Base-by-base conservation (phyloP, 2,329 filamentous ascomycete species). In the Colletotrichum graminicola region DNA sequence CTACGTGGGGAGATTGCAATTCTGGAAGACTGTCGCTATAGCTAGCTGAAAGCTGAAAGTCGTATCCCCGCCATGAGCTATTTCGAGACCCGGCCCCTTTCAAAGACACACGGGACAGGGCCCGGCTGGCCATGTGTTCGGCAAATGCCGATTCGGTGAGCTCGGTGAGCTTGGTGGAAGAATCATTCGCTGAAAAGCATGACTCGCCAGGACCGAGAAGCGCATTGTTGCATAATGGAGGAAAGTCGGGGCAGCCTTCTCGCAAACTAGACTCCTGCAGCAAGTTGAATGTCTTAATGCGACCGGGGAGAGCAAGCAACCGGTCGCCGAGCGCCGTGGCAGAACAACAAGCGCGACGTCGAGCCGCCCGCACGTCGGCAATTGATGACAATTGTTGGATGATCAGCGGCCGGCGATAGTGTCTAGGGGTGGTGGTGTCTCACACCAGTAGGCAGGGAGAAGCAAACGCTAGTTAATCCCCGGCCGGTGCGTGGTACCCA, bases 151-250 rank as follows among this genome's bases (percentile, higher is more conserved):
- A 29, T 41, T n/a, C 57, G 57, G 41, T 47, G 57, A 60, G 29
- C 21, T 61, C 57, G 57, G 41, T 47, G 57, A 60, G 29, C 29
- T 61, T 41, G 57, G 59, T 62, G 43, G 26, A 61, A 26, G 43
- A 62, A 62, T 26, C 43, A 6, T 51, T 62, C 59, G 59, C 43
- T 62, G n/a, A 62, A 49, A 62, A 52, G 49, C 8, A 47, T 62
- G 59, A 62, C 59, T 62, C 59, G 59, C 32, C 59, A 1, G 21
- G 12, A 14, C n/a, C 43, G 11, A 49, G 29, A 41, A 41, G 21
- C 59, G 59, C 41, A 34, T 49, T 32, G 41, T 49, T 43, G 59
- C 45, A 61, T 49, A 14, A 47, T 21, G 29, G 59, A 16, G 59
- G 16, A 49, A 11, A 7, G 21, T 47, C 10, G 12, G 29, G 39